phyloP scores from a whole-genome alignment of 2,329 filamentous ascomycete species.

The Torrubiella hemipterigena region DNA sequence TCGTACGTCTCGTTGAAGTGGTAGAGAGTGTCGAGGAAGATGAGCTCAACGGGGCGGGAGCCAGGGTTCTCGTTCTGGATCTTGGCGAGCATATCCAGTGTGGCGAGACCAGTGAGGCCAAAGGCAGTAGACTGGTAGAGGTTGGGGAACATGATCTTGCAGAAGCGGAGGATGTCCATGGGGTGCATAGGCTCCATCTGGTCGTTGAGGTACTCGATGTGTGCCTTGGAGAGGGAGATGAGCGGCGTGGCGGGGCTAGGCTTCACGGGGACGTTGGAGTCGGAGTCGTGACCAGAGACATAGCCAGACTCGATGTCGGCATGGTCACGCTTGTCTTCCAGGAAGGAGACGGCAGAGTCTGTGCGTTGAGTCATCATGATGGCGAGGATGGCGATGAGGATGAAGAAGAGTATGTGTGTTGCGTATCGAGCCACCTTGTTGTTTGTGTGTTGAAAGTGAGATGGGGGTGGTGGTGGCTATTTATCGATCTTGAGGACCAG shows the following conservation, averaged over 20 bases:
- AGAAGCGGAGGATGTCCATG: constrained; percentile 86
- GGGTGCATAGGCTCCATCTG: constrained; percentile 82
- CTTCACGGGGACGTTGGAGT: constrained; percentile 21
- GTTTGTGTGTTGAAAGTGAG: constrained; percentile 2
- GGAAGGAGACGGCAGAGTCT: constrained; percentile 25
- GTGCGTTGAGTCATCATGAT: constrained; percentile 24
- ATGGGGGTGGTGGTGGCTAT: neutral
- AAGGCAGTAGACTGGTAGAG: constrained; percentile 82
- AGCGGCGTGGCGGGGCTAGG: constrained; percentile 48
- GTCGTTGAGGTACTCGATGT: constrained; percentile 82
- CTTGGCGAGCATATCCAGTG: constrained; percentile 75
- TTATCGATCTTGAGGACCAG: too few species aligned
- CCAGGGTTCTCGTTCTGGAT: constrained; percentile 52
- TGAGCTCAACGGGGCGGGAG: constrained; percentile 48
- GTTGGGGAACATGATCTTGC: constrained; percentile 77
- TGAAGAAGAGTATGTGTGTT: constrained; percentile 8
- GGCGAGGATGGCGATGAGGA: constrained; percentile 20
- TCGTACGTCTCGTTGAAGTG: constrained; percentile 69
- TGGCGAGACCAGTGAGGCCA: constrained; percentile 68
- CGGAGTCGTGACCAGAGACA: constrained; percentile 41
- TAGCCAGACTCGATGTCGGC: constrained; percentile 70
- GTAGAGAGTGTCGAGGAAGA: constrained; percentile 77
- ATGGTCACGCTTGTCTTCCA: constrained; percentile 27
- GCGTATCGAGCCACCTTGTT: constrained; percentile 6
- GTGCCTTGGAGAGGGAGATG: constrained; percentile 74